Base-by-base conservation (phyloP, 345 rosid genomes). In the Euphorbia peplus region DNA sequence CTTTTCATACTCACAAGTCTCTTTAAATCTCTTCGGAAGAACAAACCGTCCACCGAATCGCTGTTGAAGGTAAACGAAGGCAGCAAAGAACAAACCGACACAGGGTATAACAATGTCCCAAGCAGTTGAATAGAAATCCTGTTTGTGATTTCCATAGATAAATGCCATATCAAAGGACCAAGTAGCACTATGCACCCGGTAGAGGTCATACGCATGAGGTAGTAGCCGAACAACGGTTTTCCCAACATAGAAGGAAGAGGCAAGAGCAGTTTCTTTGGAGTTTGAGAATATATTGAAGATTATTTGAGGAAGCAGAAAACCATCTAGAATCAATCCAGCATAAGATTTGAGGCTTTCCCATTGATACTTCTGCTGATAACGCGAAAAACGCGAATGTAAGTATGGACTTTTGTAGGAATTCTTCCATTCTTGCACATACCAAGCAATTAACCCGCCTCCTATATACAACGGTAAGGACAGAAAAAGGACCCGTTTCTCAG, bases 191-290 rank as follows among this genome's bases (percentile, higher is more conserved):
- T 64, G 90, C 48, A 90, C 84, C 81, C 92, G 81, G 78, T 84
- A 89, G 30, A 93, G 89, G 77, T 93, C 98, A 67, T 93, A 93
- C 15, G 88, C 87, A 69, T 93, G 98, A 28, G 98, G 97, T 52
- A 93, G 79, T 54, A 88, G 37, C 3, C 86, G 88, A 52, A 89
- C 83, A 5, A 88, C 0, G 58, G 92, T 87, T 73, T 81, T 80
- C 58, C 97, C 97, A 1, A 66, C 10, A 48, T 87, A 93, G 63
- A 87, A 91, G 37, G 80, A 56, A 53, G 73, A 64, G 59, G 95
- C 71, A 29, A 93, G 91, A 62, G 89, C 64, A 64, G 82, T 73
- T 68, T 72, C 82, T 2, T 46, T 77, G 4, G 86, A 77, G 77
- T 83, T 80, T 55, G 78, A 77, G 64, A 89, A 77, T 4, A 81